phyloP scores from a whole-genome alignment of 164 flowering plant genomes.

The Vitis cinerea region DNA sequence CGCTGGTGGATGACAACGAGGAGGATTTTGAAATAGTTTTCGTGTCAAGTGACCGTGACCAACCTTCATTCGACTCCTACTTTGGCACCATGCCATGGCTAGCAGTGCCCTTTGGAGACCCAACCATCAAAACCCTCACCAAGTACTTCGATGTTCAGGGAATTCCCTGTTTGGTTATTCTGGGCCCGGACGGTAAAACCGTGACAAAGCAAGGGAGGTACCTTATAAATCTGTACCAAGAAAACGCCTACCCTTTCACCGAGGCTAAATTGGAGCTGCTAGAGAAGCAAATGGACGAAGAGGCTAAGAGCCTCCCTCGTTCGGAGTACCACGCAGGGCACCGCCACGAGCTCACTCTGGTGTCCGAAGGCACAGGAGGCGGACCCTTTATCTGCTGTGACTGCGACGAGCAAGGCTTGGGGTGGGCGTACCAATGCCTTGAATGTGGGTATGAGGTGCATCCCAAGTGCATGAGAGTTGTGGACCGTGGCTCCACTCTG shows the following conservation, averaged over 20 bases:
- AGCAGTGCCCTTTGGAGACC: slow-evolving; percentile 68
- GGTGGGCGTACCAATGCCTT: slow-evolving; percentile 83
- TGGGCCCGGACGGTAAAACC: slow-evolving; percentile 84
- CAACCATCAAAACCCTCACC: slow-evolving; percentile 32
- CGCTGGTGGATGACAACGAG: slow-evolving; percentile 6
- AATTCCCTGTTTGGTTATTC: slow-evolving; percentile 63
- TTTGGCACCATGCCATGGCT: slow-evolving; percentile 79
- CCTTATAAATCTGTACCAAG: slow-evolving; percentile 63
- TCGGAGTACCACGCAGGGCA: slow-evolving; percentile 54
- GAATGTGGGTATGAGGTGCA: slow-evolving; percentile 90
- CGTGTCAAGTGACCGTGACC: slow-evolving; percentile 56
- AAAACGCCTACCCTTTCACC: slow-evolving; percentile 78
- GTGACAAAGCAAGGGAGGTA: slow-evolving; percentile 63
- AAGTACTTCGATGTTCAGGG: slow-evolving; percentile 60
- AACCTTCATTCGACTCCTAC: slow-evolving; percentile 38
- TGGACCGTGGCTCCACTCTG: slow-evolving; percentile 16
- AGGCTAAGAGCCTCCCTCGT: slow-evolving; percentile 57
- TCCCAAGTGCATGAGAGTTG: slow-evolving; percentile 50
- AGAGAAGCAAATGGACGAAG: slow-evolving; percentile 66
- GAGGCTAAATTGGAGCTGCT: slow-evolving; percentile 40
- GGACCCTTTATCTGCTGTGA: slow-evolving; percentile 85
- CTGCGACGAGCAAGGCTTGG: slow-evolving; percentile 80
- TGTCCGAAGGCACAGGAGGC: slow-evolving; percentile 67
- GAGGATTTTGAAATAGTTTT: slow-evolving; percentile 64
- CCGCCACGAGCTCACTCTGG: slow-evolving; percentile 58